Evolutionary conservation across 495 filamentous ascomycete genomes (phyloP).

Genomic region (Penicillium dipodomyicola): DNA sequence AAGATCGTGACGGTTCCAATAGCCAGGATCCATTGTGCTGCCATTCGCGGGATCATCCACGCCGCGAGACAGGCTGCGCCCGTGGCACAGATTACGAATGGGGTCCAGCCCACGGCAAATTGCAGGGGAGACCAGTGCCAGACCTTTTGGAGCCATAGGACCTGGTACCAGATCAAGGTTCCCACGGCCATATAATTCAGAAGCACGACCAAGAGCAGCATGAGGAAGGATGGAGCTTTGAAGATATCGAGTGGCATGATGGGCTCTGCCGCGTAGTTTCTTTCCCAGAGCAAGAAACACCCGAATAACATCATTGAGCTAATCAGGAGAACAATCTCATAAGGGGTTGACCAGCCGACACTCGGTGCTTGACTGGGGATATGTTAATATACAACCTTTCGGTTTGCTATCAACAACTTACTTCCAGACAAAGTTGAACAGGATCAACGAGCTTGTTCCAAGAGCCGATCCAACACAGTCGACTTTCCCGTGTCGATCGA

Average conservation of each 20-base stretch:
- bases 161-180: slow-evolving; percentile 49
- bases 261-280: slow-evolving; percentile 37
- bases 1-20: slow-evolving; percentile 43
- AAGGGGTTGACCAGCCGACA: slow-evolving; percentile 47
- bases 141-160: slow-evolving; percentile 46
- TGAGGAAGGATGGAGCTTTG: slow-evolving; percentile 47
- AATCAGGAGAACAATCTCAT: slow-evolving; percentile 46
- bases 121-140: slow-evolving; percentile 46
- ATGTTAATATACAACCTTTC: neutral
- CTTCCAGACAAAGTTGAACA: slow-evolving; percentile 59
- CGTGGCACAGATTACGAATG: slow-evolving; percentile 42
- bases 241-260: slow-evolving; percentile 54
- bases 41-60: slow-evolving; percentile 47
- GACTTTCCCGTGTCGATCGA: slow-evolving; percentile 44
- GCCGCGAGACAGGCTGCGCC: slow-evolving; percentile 43
- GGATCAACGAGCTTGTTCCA: slow-evolving; percentile 42
- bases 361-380: slow-evolving; percentile 47
- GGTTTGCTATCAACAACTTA: slow-evolving; percentile 23
- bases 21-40: slow-evolving; percentile 52
- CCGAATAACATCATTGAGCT: slow-evolving; percentile 40
- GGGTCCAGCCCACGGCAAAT: slow-evolving; percentile 44
- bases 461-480: slow-evolving; percentile 52
- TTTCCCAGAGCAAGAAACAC: slow-evolving; percentile 48
- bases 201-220: slow-evolving; percentile 47
- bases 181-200: slow-evolving; percentile 53